Base-by-base conservation (phyloP, 768 basidiomycete species). In the Butyriboletus loyo region DNA sequence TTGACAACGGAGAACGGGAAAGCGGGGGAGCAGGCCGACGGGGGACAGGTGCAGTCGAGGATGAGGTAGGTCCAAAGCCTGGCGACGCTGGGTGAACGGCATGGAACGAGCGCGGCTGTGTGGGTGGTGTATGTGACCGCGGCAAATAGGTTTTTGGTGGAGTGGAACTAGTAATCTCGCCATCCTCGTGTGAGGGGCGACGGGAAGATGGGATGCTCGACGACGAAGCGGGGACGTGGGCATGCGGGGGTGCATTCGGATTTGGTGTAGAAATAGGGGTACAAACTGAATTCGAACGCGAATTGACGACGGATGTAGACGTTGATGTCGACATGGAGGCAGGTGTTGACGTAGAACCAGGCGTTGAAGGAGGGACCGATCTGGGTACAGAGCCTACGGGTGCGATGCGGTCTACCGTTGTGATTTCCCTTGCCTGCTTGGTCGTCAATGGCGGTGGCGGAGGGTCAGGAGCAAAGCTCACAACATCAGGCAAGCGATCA, bases 181-280 rank as follows among this genome's bases (percentile, higher is more conserved):
- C 80, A 37, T 82, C 81, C 61, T 82, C 81, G 25, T 76, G 77
- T 6, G 77, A 74, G 0, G 66, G 61, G 9, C 68, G 65, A n/a
- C 66, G 66, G 8, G 69, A 53, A 39, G 55, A 22, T 36, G 56
- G 49, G 9, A 56, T 32, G 17, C 19, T 58, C 14, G 58, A 55
- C 30, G 57, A 55, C 31, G 49, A 37, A 28, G 50, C 22, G 8
- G 42, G 17, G 5, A 46, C 4, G 14, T 46, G 46, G 14, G 49
- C 15, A n/a, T 57, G 40, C 14, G 30, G 34, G 2, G 35, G n/a
- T 10, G 36, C 31, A 44, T 40, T 53, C 7, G 22, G 15, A 50
- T 45, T 62, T 10, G 48, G n/a, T 1, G 53, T 21, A 28, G 54
- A 51, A 45, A 25, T 13, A 44, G 56, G 36, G 14, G 56, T n/a